Percentiles rank a stretch among this genome's conserved stretches.
phyloP scores from a whole-genome alignment of 2,329 filamentous ascomycete species.

The Colletotrichum simmondsii region DNA sequence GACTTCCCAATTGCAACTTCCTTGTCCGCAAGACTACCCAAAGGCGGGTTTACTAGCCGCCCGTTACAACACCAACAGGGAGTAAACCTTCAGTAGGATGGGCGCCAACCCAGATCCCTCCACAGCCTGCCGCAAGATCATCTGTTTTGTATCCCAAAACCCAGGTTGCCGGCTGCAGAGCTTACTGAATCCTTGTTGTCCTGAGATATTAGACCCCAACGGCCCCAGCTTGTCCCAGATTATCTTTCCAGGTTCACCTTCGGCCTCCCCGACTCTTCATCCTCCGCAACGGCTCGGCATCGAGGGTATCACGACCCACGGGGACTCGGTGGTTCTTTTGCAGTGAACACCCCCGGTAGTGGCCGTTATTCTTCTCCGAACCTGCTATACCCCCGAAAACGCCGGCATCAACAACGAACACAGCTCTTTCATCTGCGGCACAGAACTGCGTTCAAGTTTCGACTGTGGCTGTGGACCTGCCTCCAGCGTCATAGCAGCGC shows the following conservation, averaged over 20 bases:
- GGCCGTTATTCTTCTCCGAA: not conserved
- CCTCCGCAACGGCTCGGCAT: not conserved
- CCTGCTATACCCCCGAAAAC: not conserved
- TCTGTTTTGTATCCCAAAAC: not conserved
- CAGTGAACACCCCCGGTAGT: not conserved
- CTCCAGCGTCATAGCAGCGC: not conserved
- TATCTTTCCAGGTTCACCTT: not conserved
- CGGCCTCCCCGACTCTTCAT: not conserved
- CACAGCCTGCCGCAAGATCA: not conserved
- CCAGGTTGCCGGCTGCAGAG: not conserved
- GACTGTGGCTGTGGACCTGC: not conserved
- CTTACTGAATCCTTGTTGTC: not conserved
- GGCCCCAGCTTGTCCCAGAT: not conserved
- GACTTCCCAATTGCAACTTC: not conserved
- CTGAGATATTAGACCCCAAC: not conserved
- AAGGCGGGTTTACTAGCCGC: not conserved
- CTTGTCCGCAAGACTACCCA: not conserved
- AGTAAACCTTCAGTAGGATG: not conserved
- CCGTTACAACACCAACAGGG: not conserved
- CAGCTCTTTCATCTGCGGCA: no score
- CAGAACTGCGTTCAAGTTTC: no score
- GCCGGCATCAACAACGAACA: not conserved
- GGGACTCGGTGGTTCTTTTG: not conserved
- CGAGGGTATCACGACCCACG: not conserved
- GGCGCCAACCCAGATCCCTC: not conserved